Evolutionary conservation across 2,329 filamentous ascomycete species (phyloP).

Genomic region (Chalaropsis thielavioides): DNA sequence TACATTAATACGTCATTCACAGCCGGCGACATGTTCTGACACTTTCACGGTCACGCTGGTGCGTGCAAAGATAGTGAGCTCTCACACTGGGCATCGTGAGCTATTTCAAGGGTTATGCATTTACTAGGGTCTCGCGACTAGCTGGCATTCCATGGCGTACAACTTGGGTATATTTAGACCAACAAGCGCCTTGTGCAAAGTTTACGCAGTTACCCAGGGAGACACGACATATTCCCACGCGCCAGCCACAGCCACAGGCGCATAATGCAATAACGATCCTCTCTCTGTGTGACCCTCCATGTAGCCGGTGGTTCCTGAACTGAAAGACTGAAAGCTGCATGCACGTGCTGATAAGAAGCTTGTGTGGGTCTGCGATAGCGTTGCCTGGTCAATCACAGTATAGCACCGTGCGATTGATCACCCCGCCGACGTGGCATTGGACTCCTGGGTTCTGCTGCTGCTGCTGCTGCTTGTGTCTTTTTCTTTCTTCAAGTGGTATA

Average conservation of each 20-base stretch:
- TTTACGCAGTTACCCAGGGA: conserved; percentile 4
- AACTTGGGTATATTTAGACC: neutral
- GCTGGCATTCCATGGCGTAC: neutral
- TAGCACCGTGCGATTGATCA: conserved; percentile 5
- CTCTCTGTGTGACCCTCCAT: neutral
- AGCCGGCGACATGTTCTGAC: neutral
- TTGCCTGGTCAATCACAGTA: conserved; percentile 12
- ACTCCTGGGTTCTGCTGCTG: neutral
- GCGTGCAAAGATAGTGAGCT: too few relatives aligned
- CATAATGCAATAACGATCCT: neutral
- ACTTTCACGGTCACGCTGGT: too few relatives aligned
- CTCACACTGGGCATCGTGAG: too few relatives aligned
- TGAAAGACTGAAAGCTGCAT: neutral
- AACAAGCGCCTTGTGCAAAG: neutral
- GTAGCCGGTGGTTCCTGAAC: neutral
- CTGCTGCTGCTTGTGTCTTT: conserved; percentile 1
- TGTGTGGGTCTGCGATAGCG: conserved; percentile 7
- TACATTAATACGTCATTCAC: neutral
- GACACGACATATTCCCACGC: neutral
- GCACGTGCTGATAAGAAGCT: conserved; percentile 6
- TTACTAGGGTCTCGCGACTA: neutral
- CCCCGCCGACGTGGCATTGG: conserved; percentile 16
- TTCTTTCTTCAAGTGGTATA: conserved; percentile 6
- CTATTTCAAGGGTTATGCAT: neutral
- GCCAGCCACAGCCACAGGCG: neutral